phyloP scores from a whole-genome alignment of 106 monocot genomes.

The Dendrobium catenatum region DNA sequence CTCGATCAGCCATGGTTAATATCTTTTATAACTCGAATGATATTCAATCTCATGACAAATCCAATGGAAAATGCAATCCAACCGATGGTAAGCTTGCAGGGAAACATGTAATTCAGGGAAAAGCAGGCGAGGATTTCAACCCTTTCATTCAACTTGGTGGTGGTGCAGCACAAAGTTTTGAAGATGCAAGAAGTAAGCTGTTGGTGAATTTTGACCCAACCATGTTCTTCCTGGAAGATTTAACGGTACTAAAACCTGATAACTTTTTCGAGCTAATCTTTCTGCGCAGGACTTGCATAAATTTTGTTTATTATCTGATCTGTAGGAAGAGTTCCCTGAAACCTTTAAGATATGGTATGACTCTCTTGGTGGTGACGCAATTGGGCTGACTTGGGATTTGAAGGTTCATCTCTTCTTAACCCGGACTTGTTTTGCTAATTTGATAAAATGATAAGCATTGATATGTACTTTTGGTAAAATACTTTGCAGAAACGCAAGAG shows the following conservation, averaged over 20 bases:
- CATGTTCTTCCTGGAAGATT: slow-evolving; percentile 57
- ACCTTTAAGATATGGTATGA: slow-evolving; percentile 82
- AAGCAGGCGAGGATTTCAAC: slow-evolving; percentile 64
- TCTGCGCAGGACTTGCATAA: not conserved
- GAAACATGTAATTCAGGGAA: slow-evolving; percentile 59
- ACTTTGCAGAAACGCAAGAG: slow-evolving; percentile 33
- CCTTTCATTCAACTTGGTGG: slow-evolving; percentile 29
- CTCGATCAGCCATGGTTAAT: slow-evolving; percentile 46
- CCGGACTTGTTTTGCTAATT: too few relatives aligned
- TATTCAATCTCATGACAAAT: not conserved
- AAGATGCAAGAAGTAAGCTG: slow-evolving; percentile 54
- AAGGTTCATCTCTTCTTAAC: slow-evolving; percentile 4
- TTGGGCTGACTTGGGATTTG: slow-evolving; percentile 88
- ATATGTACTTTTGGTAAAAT: not conserved
- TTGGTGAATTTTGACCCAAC: slow-evolving; percentile 89
- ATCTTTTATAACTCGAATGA: not conserved
- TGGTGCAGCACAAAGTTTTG: slow-evolving; percentile 20
- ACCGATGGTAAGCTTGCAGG: slow-evolving; percentile 23
- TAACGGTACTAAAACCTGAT: slow-evolving; percentile 35
- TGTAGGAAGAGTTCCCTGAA: slow-evolving; percentile 61
- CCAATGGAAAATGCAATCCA: not conserved
- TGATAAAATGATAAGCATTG: not conserved
- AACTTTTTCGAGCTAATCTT: not conserved
- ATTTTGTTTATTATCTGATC: not conserved
- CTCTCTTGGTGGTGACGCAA: slow-evolving; percentile 70